These are phyloP conservation scores for Veloboletus limbatus DNA, from an alignment of 1,284 basidiomycete species.

Conservation along the genomic window DNA sequence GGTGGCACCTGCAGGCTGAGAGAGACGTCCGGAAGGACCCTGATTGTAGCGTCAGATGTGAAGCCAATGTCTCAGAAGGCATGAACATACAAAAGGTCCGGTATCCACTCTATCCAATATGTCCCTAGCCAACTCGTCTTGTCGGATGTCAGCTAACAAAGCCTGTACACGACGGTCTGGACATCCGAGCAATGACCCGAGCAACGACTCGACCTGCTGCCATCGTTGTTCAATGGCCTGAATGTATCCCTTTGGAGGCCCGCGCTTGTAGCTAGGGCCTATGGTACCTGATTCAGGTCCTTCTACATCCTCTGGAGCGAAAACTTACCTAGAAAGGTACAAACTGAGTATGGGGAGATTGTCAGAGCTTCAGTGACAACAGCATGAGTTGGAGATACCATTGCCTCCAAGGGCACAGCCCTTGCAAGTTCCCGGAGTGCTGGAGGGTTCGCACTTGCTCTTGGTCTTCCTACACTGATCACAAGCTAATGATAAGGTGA, in stretches of 20 bases:
- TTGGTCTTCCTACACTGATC: slow-evolving; percentile 85
- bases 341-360: slow-evolving; percentile 43
- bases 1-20: slow-evolving; percentile 48
- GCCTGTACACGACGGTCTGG: slow-evolving; percentile 67
- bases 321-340: slow-evolving; percentile 69
- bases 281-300: neutral
- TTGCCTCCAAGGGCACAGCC: slow-evolving; percentile 63
- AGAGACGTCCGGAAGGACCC: slow-evolving; percentile 62
- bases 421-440: slow-evolving; percentile 55
- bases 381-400: slow-evolving; percentile 40
- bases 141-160: slow-evolving; percentile 64
- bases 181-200: slow-evolving; percentile 75
- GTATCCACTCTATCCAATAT: slow-evolving; percentile 70
- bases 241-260: slow-evolving; percentile 89
- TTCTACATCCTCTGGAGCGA: neutral
- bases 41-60: slow-evolving; percentile 28
- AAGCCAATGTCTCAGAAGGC: neutral
- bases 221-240: slow-evolving; percentile 86
- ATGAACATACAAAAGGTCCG: slow-evolving; percentile 61
- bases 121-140: slow-evolving; percentile 68
- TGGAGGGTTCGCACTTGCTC: slow-evolving; percentile 75
- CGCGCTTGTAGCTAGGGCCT: slow-evolving; percentile 81
- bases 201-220: slow-evolving; percentile 83
- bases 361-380: slow-evolving; percentile 11
- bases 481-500: slow-evolving; percentile 50